Conservation (phyloP, 371 early-diverging fungal genomes). For the Saksenaea oblongispora region DNA sequence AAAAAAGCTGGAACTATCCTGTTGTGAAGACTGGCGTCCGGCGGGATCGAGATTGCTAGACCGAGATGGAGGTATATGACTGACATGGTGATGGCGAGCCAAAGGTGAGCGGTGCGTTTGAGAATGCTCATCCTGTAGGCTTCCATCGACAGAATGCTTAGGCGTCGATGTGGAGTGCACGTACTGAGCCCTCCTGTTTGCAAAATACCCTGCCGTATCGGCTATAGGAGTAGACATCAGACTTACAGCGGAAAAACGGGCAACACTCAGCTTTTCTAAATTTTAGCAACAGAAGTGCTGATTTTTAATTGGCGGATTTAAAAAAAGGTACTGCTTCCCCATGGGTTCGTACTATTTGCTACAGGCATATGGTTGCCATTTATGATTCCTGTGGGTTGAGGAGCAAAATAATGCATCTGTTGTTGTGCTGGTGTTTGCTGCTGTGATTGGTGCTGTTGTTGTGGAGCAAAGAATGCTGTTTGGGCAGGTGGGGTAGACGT, state of each 20-base stretch:
- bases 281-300: slow-evolving; percentile 6
- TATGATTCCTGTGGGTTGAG: slow-evolving; percentile 4
- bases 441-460: slow-evolving; percentile 11
- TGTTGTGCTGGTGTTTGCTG: slow-evolving; percentile 13
- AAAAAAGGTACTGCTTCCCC: slow-evolving; percentile 1
- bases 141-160: slow-evolving; percentile 5
- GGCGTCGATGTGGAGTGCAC: slow-evolving; percentile 3
- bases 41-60: neutral
- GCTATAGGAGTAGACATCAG: slow-evolving; percentile 48
- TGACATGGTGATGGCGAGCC: slow-evolving; percentile 3
- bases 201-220: slow-evolving; percentile 45
- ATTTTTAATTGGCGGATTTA: neutral
- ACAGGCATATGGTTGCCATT: neutral
- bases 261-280: neutral
- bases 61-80: neutral
- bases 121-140: neutral
- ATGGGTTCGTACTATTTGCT: slow-evolving; percentile 1
- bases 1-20: slow-evolving; percentile 5
- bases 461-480: slow-evolving; percentile 2
- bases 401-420: slow-evolving; percentile 4
- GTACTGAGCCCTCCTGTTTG: slow-evolving; percentile 17
- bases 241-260: slow-evolving; percentile 4
- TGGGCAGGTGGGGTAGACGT: slow-evolving; percentile 4
- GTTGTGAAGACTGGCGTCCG: neutral
- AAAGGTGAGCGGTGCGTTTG: neutral